phyloP scores from a whole-genome alignment of 768 basidiomycete species.

The Cystobasidium tubakii region DNA sequence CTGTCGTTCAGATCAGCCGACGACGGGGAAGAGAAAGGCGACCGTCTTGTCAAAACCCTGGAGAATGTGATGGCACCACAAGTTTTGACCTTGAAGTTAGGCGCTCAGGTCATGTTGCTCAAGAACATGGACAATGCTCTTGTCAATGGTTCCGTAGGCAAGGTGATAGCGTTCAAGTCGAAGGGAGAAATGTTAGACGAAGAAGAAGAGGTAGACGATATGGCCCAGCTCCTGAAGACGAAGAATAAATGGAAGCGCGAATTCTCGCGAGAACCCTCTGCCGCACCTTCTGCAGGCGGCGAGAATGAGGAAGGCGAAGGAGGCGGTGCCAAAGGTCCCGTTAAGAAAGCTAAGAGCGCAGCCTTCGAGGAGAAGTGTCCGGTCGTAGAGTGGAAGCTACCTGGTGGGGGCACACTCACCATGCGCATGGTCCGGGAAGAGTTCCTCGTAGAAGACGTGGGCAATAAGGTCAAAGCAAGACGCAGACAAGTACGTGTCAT shows the following conservation, averaged over 20 bases:
- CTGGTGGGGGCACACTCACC: conserved; percentile 50
- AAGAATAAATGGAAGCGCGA: background rate
- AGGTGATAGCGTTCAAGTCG: conserved; percentile 58
- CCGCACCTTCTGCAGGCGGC: background rate
- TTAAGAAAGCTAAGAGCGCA: conserved; percentile 36
- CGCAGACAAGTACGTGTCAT: conserved; percentile 43
- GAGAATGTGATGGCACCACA: conserved; percentile 84
- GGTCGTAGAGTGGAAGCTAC: conserved; percentile 44
- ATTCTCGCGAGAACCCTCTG: background rate
- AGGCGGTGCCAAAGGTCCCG: background rate
- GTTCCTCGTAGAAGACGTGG: conserved; percentile 49
- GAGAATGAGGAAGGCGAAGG: background rate
- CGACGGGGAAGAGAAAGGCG: conserved; percentile 50
- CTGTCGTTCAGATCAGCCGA: conserved; percentile 61
- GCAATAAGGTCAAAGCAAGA: conserved; percentile 48
- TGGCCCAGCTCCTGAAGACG: background rate
- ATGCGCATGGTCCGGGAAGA: conserved; percentile 46
- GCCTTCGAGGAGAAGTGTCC: conserved; percentile 39
- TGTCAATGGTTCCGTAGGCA: conserved; percentile 92
- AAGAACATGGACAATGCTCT: conserved; percentile 85
- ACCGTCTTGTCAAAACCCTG: conserved; percentile 69
- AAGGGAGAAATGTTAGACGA: conserved; percentile 26
- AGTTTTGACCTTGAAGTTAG: conserved; percentile 63
- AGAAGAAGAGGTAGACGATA: conserved; percentile 11
- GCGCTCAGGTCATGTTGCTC: conserved; percentile 88